Evolutionary conservation across 2,329 filamentous ascomycete genomes (phyloP).

Genomic region (Neonectria magnoliae): DNA sequence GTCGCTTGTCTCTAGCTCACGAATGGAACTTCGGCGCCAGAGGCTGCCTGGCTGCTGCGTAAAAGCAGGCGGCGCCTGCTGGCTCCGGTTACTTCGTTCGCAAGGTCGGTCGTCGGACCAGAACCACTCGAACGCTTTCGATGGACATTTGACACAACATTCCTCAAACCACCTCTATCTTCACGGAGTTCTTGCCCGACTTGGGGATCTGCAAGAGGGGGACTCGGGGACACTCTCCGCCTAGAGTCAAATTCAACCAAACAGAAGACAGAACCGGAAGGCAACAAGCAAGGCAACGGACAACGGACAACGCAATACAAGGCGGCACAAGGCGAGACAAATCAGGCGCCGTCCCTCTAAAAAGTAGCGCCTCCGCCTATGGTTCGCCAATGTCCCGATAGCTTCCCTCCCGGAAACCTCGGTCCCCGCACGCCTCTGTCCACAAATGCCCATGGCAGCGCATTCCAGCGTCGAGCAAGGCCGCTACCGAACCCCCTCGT

Average conservation of each 20-base stretch:
- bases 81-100: not conserved
- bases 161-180: not conserved
- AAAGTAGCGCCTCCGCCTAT: constrained; percentile 3
- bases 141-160: constrained; percentile 5
- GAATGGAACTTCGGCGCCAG: constrained; percentile 8
- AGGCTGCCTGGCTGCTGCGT: constrained; percentile 5
- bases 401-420: constrained; percentile 18
- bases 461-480: constrained; percentile 42
- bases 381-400: constrained; percentile 15
- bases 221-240: constrained; percentile 4
- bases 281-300: not conserved
- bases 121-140: not conserved
- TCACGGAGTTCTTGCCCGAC: constrained; percentile 5
- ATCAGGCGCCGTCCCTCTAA: constrained; percentile 11
- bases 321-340: constrained; percentile 14
- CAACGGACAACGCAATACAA: not conserved
- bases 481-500: constrained; percentile 24
- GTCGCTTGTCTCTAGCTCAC: constrained; percentile 5
- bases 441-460: constrained; percentile 27
- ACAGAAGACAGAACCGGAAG: not conserved
- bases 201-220: constrained; percentile 3
- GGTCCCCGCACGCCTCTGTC: constrained; percentile 29
- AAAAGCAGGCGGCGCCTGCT: not conserved
- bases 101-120: constrained; percentile 6
- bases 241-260: constrained; percentile 13